phyloP scores from a whole-genome alignment of 2,329 filamentous ascomycete species.

The Anisogramma anomala region DNA sequence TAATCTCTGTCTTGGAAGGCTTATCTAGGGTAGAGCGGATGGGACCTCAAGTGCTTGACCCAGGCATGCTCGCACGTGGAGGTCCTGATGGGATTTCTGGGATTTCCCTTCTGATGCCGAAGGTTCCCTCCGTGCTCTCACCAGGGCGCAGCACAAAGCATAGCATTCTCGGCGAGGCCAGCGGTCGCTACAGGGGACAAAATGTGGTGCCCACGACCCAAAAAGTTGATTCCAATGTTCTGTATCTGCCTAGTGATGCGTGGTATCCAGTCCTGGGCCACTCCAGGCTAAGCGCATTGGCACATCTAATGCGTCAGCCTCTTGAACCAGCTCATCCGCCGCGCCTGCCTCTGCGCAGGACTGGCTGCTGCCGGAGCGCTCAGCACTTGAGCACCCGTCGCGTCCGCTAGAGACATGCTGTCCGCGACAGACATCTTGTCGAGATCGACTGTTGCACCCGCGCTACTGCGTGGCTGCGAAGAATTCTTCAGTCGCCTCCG shows the following conservation, averaged over 20 bases:
- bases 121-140: too few relatives aligned
- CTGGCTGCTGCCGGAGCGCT: not conserved
- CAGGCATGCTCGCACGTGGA: too few relatives aligned
- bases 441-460: not conserved
- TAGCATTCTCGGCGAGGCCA: too few relatives aligned
- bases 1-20: too few relatives aligned
- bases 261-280: not conserved
- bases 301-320: constrained; percentile 13
- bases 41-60: too few relatives aligned
- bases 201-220: too few relatives aligned
- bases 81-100: too few relatives aligned
- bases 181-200: too few relatives aligned
- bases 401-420: not conserved
- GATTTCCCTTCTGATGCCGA: too few relatives aligned
- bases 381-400: not conserved
- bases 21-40: too few relatives aligned
- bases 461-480: not conserved
- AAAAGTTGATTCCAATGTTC: not conserved
- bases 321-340: constrained; percentile 14
- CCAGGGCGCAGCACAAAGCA: too few relatives aligned
- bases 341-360: constrained; percentile 7
- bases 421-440: not conserved
- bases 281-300: not conserved
- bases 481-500: constrained; percentile 21
- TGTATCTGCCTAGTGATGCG: not conserved